Conservation (phyloP, 106 monocot species). For the Allium cepa region DNA sequence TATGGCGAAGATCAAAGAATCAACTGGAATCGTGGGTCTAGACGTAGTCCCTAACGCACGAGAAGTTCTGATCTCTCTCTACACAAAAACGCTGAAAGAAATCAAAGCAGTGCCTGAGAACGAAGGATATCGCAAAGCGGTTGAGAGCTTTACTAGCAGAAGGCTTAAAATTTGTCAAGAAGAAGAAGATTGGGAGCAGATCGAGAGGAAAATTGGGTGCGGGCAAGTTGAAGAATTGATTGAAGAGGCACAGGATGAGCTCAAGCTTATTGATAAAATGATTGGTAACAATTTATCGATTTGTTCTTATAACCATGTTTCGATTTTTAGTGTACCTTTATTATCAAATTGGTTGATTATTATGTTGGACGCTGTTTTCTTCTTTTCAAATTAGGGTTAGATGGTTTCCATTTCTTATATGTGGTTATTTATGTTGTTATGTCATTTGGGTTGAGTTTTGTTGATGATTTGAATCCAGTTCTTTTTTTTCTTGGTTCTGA, state of each 20-base stretch:
- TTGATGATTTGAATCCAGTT: no score
- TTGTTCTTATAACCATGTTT: background rate
- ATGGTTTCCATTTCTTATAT: no score
- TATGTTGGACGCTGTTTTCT: no score
- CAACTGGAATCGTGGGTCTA: constrained; percentile 89
- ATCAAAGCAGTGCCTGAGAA: constrained; percentile 73
- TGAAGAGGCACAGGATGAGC: constrained; percentile 94
- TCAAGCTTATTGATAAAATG: constrained; percentile 81
- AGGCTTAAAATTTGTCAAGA: constrained; percentile 71
- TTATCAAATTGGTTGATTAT: no score
- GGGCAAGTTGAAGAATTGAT: constrained; percentile 99
- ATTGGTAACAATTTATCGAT: constrained; percentile 32
- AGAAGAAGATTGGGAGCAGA: constrained; percentile 84
- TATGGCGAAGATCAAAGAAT: constrained; percentile 68
- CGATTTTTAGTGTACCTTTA: background rate
- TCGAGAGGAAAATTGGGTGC: constrained; percentile 74
- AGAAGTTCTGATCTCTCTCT: constrained; percentile 75
- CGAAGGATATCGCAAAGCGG: constrained; percentile 92
- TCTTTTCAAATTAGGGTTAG: no score
- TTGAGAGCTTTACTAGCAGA: constrained; percentile 77
- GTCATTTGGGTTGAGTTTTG: no score
- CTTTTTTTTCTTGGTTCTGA: no score
- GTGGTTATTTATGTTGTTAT: no score
- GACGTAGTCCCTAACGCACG: constrained; percentile 91
- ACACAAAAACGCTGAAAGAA: constrained; percentile 73